Evolutionary conservation across 257 asterid genomes (phyloP).

Genomic region (Lycium barbarum): DNA sequence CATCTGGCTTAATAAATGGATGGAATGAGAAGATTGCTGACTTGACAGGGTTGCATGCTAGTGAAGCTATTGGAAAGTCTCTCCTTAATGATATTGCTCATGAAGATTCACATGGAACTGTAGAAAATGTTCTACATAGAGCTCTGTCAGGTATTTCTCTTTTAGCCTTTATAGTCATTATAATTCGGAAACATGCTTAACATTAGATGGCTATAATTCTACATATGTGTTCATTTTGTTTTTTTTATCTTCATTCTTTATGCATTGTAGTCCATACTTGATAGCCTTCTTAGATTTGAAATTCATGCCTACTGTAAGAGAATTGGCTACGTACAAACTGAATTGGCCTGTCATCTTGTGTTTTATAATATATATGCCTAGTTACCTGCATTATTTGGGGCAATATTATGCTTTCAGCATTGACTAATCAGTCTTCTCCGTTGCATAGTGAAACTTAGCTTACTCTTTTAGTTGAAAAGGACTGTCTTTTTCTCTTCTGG

Average conservation of each 20-base stretch:
- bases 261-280: slow-evolving; percentile 14
- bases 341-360: slow-evolving; percentile 6
- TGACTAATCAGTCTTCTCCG: slow-evolving; percentile 16
- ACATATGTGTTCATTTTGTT: not conserved
- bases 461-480: not conserved
- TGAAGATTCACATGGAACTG: slow-evolving; percentile 53
- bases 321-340: not conserved
- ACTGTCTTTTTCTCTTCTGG: not conserved
- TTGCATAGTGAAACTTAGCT: not conserved
- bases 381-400: slow-evolving; percentile 18
- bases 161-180: slow-evolving; percentile 17
- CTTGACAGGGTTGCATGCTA: slow-evolving; percentile 56
- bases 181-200: not conserved
- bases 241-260: slow-evolving; percentile 17
- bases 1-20: slow-evolving; percentile 60
- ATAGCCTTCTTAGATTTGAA: not conserved
- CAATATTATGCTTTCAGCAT: not conserved
- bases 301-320: slow-evolving; percentile 9
- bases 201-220: slow-evolving; percentile 15
- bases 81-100: slow-evolving; percentile 54
- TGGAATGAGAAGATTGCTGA: slow-evolving; percentile 75
- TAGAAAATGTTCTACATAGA: slow-evolving; percentile 44
- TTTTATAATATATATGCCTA: not conserved
- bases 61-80: slow-evolving; percentile 63
- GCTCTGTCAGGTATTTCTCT: slow-evolving; percentile 62